Base-by-base conservation (phyloP, 225 moss, liverwort and hornwort species). In the Climacium dendroides region DNA sequence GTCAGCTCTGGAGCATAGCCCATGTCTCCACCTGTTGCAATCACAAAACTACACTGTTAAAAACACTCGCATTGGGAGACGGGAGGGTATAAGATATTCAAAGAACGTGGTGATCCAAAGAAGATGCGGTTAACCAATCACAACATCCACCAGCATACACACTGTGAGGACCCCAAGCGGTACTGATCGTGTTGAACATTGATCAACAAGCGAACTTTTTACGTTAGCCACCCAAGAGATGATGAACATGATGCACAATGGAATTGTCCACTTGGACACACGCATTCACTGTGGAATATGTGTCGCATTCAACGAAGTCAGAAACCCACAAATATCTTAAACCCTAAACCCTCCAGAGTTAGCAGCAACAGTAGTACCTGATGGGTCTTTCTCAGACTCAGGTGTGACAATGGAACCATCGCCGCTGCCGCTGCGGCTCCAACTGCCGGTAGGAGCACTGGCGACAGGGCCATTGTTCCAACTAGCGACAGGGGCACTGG, bases 351-450 rank as follows among this genome's bases (percentile, higher is more conserved):
- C 70, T 30, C 7, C 12, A 74, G n/a, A 74, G 5, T 5, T 71
- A 28, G 55, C 17, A 89, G 83, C 67, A n/a, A 76, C 41, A 54
- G 39, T 61, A 52, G 47, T 87, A 92, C 92, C 92, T 88, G 91
- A 87, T 20, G 77, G 65, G 58, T 92, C 89, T 57, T 83, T 89
- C 64, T 93, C 92, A 29, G 54, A 64, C 47, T 91, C 93, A 47
- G 79, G 88, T 8, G 81, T 74, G 62, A 86, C 79, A 41, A 63
- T 69, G 43, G 91, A 88, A 50, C 88, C 83, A 24, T 91, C 91
- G 29, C 91, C 90, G 66, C 91, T 93, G 87, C 89, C 70, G 29
- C 66, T 77, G 77, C 87, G 86, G 55, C 86, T 66, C 93, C 90
- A 91, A 45, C 37, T 79, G 37, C 70, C 87, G 54, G 22, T 43